These are phyloP conservation scores for Vinca major DNA, from an alignment of 305 asterid species.

Conservation along the genomic window DNA sequence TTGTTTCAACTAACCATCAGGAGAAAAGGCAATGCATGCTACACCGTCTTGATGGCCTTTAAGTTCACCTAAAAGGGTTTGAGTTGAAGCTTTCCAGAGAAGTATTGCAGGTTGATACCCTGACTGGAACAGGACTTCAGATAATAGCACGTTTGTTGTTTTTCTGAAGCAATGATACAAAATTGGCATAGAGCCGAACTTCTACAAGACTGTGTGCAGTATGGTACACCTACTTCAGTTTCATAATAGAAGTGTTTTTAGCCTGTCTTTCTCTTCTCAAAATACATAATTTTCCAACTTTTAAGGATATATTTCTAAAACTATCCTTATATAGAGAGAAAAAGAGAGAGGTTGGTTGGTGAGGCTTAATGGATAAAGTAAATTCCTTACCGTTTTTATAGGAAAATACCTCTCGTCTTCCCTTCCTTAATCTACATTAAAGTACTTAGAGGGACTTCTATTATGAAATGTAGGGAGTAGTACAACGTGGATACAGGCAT, in stretches of 20 bases:
- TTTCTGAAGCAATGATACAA: background rate
- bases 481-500: background rate
- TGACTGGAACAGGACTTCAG: slow-evolving; percentile 28
- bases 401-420: no score
- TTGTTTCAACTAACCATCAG: slow-evolving; percentile 46
- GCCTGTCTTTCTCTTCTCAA: no score
- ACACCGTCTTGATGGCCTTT: slow-evolving; percentile 53
- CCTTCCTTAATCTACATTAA: no score
- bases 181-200: background rate
- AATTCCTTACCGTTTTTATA: no score
- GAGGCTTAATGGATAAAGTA: no score
- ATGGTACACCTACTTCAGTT: background rate
- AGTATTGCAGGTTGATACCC: slow-evolving; percentile 50
- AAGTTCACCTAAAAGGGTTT: slow-evolving; percentile 34
- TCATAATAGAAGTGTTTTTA: no score
- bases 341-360: no score
- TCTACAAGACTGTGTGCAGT: background rate
- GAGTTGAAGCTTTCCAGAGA: slow-evolving; percentile 44
- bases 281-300: no score
- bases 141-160: background rate
- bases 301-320: no score
- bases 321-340: no score
- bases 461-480: no score
- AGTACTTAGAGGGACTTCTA: no score
- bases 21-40: slow-evolving; percentile 54